Conservation (phyloP, 176 grass and related monocot genomes). For the Oryza officinalis region DNA sequence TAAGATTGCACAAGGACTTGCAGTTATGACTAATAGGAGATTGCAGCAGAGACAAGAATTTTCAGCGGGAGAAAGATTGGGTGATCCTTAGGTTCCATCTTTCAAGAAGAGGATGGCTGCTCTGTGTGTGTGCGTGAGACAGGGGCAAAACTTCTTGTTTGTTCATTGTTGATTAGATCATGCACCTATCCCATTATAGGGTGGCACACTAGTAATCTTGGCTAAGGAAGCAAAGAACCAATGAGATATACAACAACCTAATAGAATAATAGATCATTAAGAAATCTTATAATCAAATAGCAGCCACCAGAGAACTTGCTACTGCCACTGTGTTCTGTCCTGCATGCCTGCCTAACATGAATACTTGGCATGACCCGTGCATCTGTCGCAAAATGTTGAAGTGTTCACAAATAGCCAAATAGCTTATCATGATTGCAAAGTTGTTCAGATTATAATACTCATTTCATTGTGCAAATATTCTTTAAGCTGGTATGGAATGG, state of each 20-base stretch:
- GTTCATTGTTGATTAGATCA: background rate
- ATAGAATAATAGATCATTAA: background rate
- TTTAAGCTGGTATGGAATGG: background rate
- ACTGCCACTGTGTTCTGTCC: background rate
- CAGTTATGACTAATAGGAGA: background rate
- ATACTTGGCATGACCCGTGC: background rate
- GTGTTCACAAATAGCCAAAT: background rate
- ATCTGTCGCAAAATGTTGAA: background rate
- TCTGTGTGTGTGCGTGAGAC: background rate
- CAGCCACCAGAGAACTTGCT: background rate
- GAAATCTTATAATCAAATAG: background rate
- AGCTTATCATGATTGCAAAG: background rate
- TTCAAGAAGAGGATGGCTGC: background rate
- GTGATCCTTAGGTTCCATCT: background rate
- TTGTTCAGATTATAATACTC: background rate
- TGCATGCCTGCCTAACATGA: background rate
- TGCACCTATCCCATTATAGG: background rate
- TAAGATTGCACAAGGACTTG: background rate
- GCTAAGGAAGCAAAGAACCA: background rate
- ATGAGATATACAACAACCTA: background rate
- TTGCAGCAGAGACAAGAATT: background rate
- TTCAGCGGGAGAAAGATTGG: background rate
- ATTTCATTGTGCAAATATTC: background rate
- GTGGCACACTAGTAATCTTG: background rate
- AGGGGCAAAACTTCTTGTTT: background rate